Evolutionary conservation across 1,139 yeast genomes (phyloP).

Genomic region (Candida tunisiensis): DNA sequence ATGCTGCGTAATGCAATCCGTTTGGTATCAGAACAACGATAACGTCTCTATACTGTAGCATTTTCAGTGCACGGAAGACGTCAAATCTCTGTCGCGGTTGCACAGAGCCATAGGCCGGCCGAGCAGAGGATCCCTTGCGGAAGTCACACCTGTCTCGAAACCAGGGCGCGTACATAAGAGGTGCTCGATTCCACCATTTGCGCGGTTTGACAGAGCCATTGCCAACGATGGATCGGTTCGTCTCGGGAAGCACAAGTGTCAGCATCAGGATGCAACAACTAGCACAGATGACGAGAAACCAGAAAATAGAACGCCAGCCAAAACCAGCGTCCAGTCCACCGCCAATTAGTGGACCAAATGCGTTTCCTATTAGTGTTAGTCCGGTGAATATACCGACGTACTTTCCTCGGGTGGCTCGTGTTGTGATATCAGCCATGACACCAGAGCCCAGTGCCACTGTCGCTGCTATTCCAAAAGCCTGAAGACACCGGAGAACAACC

Average conservation of each 20-base stretch:
- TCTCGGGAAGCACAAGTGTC: slow-evolving; percentile 41
- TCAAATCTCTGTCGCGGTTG: slow-evolving; percentile 29
- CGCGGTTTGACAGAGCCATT: slow-evolving; percentile 26
- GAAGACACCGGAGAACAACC: slow-evolving; percentile 42
- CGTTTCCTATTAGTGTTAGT: slow-evolving; percentile 51
- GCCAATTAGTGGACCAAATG: slow-evolving; percentile 63
- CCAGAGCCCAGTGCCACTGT: slow-evolving; percentile 53
- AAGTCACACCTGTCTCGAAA: no score
- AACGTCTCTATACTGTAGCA: slow-evolving; percentile 16
- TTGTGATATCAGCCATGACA: slow-evolving; percentile 49
- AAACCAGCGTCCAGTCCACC: slow-evolving; percentile 41
- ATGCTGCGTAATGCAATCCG: slow-evolving; percentile 44
- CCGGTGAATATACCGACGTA: slow-evolving; percentile 48
- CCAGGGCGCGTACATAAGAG: slow-evolving; percentile 5
- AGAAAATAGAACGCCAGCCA: slow-evolving; percentile 64
- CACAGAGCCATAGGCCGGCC: slow-evolving; percentile 9
- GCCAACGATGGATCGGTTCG: slow-evolving; percentile 51
- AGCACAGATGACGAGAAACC: slow-evolving; percentile 51
- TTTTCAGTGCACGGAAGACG: slow-evolving; percentile 20
- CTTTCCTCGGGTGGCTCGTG: slow-evolving; percentile 45
- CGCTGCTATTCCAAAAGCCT: slow-evolving; percentile 58
- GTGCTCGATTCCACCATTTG: slow-evolving; percentile 5
- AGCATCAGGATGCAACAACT: slow-evolving; percentile 24
- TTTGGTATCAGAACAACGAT: slow-evolving; percentile 30
- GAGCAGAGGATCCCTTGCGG: slow-evolving; percentile 2